phyloP scores from a whole-genome alignment of 164 flowering plant species.

The Litsea cubeba region DNA sequence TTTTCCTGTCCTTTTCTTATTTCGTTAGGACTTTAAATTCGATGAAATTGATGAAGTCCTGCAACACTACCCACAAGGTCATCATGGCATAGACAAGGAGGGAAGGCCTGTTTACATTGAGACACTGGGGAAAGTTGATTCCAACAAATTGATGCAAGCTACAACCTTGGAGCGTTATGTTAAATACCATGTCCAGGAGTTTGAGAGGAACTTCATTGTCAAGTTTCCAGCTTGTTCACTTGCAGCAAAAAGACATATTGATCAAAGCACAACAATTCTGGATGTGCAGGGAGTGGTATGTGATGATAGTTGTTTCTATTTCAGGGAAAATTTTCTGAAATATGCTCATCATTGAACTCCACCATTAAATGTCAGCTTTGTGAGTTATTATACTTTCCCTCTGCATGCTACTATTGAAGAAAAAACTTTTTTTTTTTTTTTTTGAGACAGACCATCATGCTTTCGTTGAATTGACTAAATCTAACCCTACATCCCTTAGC shows the following conservation, averaged over 20 bases:
- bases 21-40: constrained; percentile 72
- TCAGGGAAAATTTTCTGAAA: background rate
- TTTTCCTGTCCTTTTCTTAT: background rate
- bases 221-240: constrained; percentile 92
- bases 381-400: too few relatives aligned
- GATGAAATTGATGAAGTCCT: constrained; percentile 66
- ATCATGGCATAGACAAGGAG: constrained; percentile 94
- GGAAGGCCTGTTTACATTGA: constrained; percentile 92
- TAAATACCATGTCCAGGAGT: constrained; percentile 83
- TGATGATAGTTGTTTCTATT: background rate
- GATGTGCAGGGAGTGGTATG: constrained; percentile 99
- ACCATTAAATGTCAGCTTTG: too few relatives aligned
- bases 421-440: too few relatives aligned
- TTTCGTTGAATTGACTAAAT: too few relatives aligned
- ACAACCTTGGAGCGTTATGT: constrained; percentile 84
- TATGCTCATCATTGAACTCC: background rate
- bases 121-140: constrained; percentile 68
- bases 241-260: constrained; percentile 78
- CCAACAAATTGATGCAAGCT: constrained; percentile 75
- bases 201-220: constrained; percentile 68
- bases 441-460: too few relatives aligned
- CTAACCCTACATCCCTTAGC: too few relatives aligned
- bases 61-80: constrained; percentile 85
- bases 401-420: too few relatives aligned
- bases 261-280: constrained; percentile 87